Conservation (phyloP, 129 eudicot species). For the Flaveria trinervia region DNA sequence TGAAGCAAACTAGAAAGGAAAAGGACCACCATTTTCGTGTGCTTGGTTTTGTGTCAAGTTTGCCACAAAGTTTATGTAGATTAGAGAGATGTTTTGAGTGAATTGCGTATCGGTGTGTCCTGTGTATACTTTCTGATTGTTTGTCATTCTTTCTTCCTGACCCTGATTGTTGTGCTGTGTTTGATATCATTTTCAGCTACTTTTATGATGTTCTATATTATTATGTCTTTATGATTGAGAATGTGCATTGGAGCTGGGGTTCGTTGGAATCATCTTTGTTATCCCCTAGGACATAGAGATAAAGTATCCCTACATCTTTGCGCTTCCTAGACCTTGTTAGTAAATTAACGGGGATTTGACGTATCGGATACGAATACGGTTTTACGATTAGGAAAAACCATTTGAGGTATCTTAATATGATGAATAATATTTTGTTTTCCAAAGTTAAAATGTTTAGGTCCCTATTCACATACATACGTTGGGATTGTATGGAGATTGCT, state of each 20-base stretch:
- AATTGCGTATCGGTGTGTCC: conserved; percentile 27
- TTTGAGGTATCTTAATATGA: not conserved
- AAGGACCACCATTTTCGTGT: conserved; percentile 10
- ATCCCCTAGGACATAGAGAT: too few relatives aligned
- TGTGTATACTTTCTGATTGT: conserved; percentile 4
- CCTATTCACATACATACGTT: not conserved
- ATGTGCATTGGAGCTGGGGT: too few relatives aligned
- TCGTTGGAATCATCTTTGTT: too few relatives aligned
- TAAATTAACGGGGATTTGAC: too few relatives aligned
- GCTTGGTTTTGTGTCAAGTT: conserved; percentile 31
- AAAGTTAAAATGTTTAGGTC: not conserved
- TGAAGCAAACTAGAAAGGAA: conserved; percentile 9
- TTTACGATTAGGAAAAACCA: not conserved
- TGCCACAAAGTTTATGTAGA: conserved; percentile 15
- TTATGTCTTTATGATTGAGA: not conserved
- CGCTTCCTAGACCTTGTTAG: too few relatives aligned
- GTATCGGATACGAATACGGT: too few relatives aligned
- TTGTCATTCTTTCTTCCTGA: conserved; percentile 7
- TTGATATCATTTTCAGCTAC: not conserved
- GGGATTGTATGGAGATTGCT: not conserved
- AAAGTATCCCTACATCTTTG: too few relatives aligned
- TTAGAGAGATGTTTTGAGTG: conserved; percentile 30
- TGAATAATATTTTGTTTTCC: not conserved
- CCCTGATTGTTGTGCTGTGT: conserved; percentile 10
- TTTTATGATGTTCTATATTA: not conserved